Base-by-base conservation (phyloP, 2,329 filamentous ascomycete species). In the Trichoderma breve region DNA sequence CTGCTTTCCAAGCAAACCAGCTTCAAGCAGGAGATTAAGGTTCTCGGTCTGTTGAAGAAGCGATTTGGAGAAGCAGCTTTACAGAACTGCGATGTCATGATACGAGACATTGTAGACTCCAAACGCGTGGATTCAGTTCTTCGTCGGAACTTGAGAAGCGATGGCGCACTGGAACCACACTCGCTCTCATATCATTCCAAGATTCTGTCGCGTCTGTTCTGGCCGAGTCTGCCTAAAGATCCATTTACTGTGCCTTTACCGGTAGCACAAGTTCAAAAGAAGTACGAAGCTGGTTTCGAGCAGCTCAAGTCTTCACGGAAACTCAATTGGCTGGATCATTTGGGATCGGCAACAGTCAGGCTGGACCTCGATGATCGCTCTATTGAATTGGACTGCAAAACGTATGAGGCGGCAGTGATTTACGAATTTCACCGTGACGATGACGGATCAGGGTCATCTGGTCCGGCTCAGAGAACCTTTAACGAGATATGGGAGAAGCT, bases 11-110 rank as follows among this genome's bases (percentile, higher is more conserved):
- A 88, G 61, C 91, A 91, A 73, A 85, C 88, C 21, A 86, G 88
- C 28, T 97, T 94, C 76, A 88, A 92, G 73, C 94, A 94, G 80
- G 96, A 92, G 81, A 88, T 93, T 69, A 91, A 92, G 70, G 92
- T 98, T 5, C 86, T 98, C 6, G 91, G 95, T 71, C 87, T 98
- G 11, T 87, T 99, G 72, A 98, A 98, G 83, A 87, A 93, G 73
- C 90, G 95, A 9, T 95, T 98, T 71, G 95, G 95, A 28, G 94
- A 98, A 75, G 87, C 88, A 32, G 90, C 93, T 18, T 84, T 99
- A 60, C 96, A 98, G 79, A 93, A 93, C 63, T 98, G 95, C 81
- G 95, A 99, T 79, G 96, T 99, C 77, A 99, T 99, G 96, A 88
- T 99, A 71, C 93, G 92, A 74, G 96, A 99, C 79, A 92, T 98